These are phyloP conservation scores for Botrytis galanthina DNA, from an alignment of 2,329 filamentous ascomycete species.

Conservation along the genomic window DNA sequence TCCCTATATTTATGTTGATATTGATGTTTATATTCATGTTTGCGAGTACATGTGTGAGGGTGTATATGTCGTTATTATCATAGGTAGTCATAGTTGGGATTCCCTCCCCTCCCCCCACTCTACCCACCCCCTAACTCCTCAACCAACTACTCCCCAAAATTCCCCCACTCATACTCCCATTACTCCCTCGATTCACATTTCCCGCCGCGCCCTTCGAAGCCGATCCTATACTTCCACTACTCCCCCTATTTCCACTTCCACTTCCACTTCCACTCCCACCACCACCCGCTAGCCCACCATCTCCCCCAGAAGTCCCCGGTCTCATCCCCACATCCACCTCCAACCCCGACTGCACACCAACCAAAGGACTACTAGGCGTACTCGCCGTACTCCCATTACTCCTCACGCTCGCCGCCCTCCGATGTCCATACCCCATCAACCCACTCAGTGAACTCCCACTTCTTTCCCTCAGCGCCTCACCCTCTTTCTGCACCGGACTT, in stretches of 20 bases:
- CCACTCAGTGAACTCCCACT: constrained; percentile 14
- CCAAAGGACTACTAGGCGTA: constrained; percentile 11
- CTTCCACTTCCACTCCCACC: constrained; percentile 52
- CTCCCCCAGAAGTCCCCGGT: constrained; percentile 46
- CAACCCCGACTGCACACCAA: not conserved
- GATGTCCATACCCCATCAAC: constrained; percentile 12
- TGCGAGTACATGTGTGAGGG: not conserved
- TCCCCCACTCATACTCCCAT: constrained; percentile 48
- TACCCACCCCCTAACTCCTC: constrained; percentile 49
- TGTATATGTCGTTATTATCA: not conserved
- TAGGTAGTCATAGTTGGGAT: not conserved
- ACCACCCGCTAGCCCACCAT: constrained; percentile 43
- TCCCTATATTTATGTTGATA: not conserved
- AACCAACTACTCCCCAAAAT: constrained; percentile 43
- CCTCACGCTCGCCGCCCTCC: constrained; percentile 16
- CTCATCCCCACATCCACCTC: constrained; percentile 1
- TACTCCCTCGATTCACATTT: constrained; percentile 16
- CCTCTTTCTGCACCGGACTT: not conserved
- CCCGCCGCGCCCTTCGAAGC: not conserved
- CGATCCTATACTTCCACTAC: constrained; percentile 41
- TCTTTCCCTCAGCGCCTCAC: not conserved
- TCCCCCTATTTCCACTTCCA: not conserved
- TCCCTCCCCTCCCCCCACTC: too few relatives aligned
- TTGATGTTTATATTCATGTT: not conserved
- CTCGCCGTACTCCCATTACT: constrained; percentile 18